These are phyloP conservation scores for Urtica urens DNA, from an alignment of 306 rosid genomes.

Conservation along the genomic window DNA sequence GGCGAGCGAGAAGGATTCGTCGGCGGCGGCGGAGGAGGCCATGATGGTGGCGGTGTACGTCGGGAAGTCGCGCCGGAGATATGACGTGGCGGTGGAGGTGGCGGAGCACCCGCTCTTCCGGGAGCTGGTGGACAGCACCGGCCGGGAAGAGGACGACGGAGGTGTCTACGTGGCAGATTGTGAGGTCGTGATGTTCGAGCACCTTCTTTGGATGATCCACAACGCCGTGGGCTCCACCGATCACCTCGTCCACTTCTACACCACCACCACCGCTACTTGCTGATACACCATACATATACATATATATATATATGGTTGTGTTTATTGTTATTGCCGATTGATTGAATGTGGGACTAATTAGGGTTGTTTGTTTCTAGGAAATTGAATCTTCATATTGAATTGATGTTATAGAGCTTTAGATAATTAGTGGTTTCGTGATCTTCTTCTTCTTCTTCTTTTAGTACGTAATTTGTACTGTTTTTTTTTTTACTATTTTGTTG, in stretches of 20 bases:
- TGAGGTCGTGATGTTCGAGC: slow-evolving; percentile 89
- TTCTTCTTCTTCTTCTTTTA: no score
- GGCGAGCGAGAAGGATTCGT: slow-evolving; percentile 24
- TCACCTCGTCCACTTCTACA: slow-evolving; percentile 73
- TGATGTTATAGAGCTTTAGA: no score
- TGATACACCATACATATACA: no score
- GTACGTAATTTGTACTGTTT: no score
- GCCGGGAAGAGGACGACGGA: slow-evolving; percentile 4
- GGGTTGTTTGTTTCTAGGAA: no score
- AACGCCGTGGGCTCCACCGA: slow-evolving; percentile 60
- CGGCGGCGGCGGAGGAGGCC: slow-evolving; percentile 7
- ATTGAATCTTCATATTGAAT: no score
- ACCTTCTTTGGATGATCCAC: slow-evolving; percentile 85
- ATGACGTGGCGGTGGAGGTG: slow-evolving; percentile 50
- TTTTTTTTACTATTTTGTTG: no score
- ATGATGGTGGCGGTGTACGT: slow-evolving; percentile 52
- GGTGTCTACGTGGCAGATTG: slow-evolving; percentile 44
- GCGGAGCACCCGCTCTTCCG: slow-evolving; percentile 67
- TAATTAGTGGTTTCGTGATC: no score
- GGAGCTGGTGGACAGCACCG: slow-evolving; percentile 50
- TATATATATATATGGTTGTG: no score
- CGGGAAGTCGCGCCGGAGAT: slow-evolving; percentile 62
- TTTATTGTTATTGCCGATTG: not conserved
- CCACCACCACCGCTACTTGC: no score
- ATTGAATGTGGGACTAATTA: no score